Conservation (phyloP, 495 filamentous ascomycete species). For the Aspergillus bertholletiae region DNA sequence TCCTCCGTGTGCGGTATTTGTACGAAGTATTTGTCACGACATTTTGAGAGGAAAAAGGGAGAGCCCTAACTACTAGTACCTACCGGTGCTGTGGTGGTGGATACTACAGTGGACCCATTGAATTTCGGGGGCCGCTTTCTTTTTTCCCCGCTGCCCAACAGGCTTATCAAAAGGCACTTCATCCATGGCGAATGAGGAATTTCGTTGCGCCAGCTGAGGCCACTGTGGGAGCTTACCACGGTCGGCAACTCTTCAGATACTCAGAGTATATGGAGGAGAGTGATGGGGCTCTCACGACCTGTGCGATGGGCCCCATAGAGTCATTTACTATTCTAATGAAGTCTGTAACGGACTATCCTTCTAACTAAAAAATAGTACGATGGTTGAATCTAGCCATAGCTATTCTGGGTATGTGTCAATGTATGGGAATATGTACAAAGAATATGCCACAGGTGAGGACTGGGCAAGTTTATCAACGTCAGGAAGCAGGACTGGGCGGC, state of each 20-base stretch:
- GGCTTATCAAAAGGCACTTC: not conserved
- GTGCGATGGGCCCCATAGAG: too few species aligned
- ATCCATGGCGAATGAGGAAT: not conserved
- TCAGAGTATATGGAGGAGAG: not conserved
- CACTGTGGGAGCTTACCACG: not conserved
- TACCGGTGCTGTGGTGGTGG: not conserved
- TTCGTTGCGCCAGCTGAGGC: not conserved
- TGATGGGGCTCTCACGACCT: too few species aligned
- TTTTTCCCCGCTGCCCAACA: not conserved
- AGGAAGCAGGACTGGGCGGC: slow-evolving; percentile 52
- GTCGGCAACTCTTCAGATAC: not conserved
- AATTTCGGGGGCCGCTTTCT: not conserved
- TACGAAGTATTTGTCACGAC: not conserved
- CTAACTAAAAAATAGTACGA: not conserved
- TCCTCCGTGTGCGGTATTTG: not conserved
- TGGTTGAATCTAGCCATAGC: not conserved
- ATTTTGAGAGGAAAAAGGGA: not conserved
- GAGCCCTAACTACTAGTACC: not conserved
- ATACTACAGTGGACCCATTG: not conserved
- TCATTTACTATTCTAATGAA: not conserved
- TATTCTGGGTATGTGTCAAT: not conserved
- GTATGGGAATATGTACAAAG: not conserved
- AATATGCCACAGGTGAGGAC: not conserved
- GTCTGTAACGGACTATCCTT: not conserved
- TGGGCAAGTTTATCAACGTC: not conserved